A percentile compares a stretch with the other conserved stretches of the same genome.
phyloP scores from a whole-genome alignment of 2,329 filamentous ascomycete species.

The Tolypocladium nubicola region DNA sequence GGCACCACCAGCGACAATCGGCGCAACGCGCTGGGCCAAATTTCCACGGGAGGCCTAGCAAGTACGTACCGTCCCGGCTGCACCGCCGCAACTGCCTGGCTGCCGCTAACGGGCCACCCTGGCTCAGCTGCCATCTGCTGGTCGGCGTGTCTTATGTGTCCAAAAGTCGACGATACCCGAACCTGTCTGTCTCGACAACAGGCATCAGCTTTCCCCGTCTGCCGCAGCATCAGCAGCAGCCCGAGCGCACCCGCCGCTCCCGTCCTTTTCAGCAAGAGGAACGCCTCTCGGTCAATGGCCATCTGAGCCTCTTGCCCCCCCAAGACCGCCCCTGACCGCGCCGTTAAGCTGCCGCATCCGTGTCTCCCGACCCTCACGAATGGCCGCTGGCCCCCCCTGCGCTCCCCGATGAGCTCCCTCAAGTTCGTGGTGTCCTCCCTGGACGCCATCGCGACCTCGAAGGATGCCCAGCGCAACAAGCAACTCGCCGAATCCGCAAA shows the following conservation, averaged over 20 bases:
- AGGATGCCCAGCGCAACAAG: slow-evolving; percentile 81
- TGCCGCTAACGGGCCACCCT: background rate
- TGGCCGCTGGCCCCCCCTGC: slow-evolving; percentile 29
- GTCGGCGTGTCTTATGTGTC: background rate
- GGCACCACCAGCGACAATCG: background rate
- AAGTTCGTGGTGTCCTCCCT: slow-evolving; percentile 92
- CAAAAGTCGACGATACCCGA: background rate
- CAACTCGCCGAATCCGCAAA: slow-evolving; percentile 73
- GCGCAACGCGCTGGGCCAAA: background rate
- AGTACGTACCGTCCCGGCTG: background rate
- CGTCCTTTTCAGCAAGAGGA: background rate
- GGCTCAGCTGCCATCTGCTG: background rate
- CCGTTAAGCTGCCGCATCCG: background rate
- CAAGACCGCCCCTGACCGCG: background rate
- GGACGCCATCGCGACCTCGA: slow-evolving; percentile 83
- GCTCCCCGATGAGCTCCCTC: slow-evolving; percentile 75
- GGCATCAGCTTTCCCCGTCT: background rate
- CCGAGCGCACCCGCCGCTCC: background rate
- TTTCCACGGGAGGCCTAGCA: background rate
- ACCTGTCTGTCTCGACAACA: background rate
- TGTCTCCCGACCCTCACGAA: slow-evolving; percentile 21
- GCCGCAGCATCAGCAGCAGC: background rate
- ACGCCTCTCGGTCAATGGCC: background rate
- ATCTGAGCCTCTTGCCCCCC: background rate
- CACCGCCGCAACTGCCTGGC: background rate